phyloP scores from a whole-genome alignment of 2,329 filamentous ascomycete genomes.

The Lojkania enalia region DNA sequence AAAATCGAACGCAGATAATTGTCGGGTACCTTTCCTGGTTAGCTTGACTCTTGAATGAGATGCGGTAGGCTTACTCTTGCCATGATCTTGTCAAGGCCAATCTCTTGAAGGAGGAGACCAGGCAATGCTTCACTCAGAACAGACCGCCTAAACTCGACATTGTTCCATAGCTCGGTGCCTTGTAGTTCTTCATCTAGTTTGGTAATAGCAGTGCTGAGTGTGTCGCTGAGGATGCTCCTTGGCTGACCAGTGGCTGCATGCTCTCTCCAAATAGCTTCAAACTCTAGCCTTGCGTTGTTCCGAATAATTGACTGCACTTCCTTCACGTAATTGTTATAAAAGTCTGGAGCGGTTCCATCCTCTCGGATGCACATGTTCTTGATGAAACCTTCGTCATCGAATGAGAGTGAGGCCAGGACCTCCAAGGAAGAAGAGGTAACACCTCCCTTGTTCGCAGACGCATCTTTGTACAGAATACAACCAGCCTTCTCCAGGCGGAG shows the following conservation, averaged over 20 bases:
- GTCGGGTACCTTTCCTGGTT: slow-evolving; percentile 69
- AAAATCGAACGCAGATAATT: slow-evolving; percentile 94
- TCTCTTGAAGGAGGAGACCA: slow-evolving; percentile 79
- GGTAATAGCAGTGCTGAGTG: slow-evolving; percentile 90
- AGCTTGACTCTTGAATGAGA: slow-evolving; percentile 13
- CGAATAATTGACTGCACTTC: slow-evolving; percentile 89
- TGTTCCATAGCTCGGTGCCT: slow-evolving; percentile 87
- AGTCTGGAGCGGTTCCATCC: slow-evolving; percentile 77
- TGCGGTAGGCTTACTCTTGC: slow-evolving; percentile 61
- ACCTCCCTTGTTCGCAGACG: slow-evolving; percentile 97
- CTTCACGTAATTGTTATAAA: slow-evolving; percentile 92
- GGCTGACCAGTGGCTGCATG: slow-evolving; percentile 78
- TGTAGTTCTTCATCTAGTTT: slow-evolving; percentile 95
- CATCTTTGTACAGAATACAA: slow-evolving; percentile 95
- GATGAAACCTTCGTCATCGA: slow-evolving; percentile 85
- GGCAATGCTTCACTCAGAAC: slow-evolving; percentile 87
- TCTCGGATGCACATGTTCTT: slow-evolving; percentile 90
- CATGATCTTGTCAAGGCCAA: slow-evolving; percentile 87
- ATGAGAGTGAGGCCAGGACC: slow-evolving; percentile 90
- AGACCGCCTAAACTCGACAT: slow-evolving; percentile 73
- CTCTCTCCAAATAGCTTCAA: slow-evolving; percentile 98
- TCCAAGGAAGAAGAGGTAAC: slow-evolving; percentile 97
- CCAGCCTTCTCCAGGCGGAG: slow-evolving; percentile 93
- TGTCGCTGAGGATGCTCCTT: slow-evolving; percentile 87
- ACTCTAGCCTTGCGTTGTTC: slow-evolving; percentile 89